Percentiles rank a stretch among this genome's conserved stretches.
phyloP scores from a whole-genome alignment of 345 rosid species.

The Salix dunnii region DNA sequence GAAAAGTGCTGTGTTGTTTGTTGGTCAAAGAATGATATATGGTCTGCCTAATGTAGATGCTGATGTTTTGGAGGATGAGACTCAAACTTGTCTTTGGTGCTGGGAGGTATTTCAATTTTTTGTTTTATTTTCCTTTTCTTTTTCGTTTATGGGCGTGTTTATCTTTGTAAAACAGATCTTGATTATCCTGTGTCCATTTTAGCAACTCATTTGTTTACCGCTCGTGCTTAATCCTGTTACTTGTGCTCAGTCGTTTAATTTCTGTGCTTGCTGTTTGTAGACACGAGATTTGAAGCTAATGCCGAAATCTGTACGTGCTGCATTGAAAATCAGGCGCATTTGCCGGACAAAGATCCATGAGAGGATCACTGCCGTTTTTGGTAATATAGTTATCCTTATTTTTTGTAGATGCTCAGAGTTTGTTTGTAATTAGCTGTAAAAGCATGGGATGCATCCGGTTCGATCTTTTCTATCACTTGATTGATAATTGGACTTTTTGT shows the following conservation, averaged over 20 bases:
- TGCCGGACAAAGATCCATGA: conserved; percentile 83
- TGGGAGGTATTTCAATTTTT: conserved; percentile 65
- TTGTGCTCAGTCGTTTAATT: neutral
- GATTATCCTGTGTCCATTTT: neutral
- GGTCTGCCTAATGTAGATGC: conserved; percentile 68
- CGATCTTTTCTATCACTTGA: neutral
- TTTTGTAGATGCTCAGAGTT: neutral
- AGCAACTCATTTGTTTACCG: neutral
- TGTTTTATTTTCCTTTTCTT: neutral
- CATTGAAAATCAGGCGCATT: conserved; percentile 56
- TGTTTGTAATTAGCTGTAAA: neutral
- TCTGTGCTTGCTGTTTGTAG: conserved; percentile 26
- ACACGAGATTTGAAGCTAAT: conserved; percentile 69
- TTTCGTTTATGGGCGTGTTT: neutral
- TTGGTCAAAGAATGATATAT: conserved; percentile 76
- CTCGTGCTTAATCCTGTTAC: neutral
- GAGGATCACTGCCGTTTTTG: conserved; percentile 69
- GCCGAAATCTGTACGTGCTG: conserved; percentile 55
- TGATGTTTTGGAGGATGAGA: conserved; percentile 79
- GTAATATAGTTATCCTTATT: conserved; percentile 23
- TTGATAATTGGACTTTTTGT: too few species aligned
- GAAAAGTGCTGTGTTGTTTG: conserved; percentile 55
- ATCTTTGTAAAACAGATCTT: too few species aligned
- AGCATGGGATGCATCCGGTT: neutral
- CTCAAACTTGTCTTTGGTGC: conserved; percentile 70